Evolutionary conservation across 192 early-diverging fungal species (phyloP).

Genomic region (Coemansia sp.): DNA sequence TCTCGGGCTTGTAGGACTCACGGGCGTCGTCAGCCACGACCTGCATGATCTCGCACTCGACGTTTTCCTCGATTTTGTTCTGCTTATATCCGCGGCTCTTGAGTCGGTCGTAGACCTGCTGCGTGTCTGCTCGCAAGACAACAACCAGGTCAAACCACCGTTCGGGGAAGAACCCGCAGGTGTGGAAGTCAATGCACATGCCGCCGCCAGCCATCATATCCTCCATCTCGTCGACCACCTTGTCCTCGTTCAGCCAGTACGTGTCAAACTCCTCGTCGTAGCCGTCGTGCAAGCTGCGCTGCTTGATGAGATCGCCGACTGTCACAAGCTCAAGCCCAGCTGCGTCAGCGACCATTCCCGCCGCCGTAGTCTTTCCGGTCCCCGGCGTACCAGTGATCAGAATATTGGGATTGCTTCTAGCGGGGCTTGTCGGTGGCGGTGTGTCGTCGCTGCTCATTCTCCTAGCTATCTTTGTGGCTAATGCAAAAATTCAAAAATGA

Average conservation of each 20-base stretch:
- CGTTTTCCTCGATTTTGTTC: slow-evolving; percentile 91
- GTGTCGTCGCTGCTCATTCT: slow-evolving; percentile 23
- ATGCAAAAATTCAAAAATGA: background rate
- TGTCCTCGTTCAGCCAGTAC: slow-evolving; percentile 92
- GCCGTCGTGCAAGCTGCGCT: slow-evolving; percentile 83
- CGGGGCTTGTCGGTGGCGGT: slow-evolving; percentile 19
- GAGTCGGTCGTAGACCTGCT: slow-evolving; percentile 79
- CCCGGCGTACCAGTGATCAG: slow-evolving; percentile 87
- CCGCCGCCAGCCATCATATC: slow-evolving; percentile 77
- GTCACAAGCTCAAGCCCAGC: slow-evolving; percentile 79
- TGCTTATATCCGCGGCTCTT: slow-evolving; percentile 75
- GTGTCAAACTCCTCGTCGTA: slow-evolving; percentile 87
- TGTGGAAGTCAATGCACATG: slow-evolving; percentile 92
- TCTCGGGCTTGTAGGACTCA: slow-evolving; percentile 79
- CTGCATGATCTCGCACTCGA: slow-evolving; percentile 98
- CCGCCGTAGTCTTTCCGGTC: slow-evolving; percentile 80
- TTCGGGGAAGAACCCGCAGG: slow-evolving; percentile 96
- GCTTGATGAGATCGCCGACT: slow-evolving; percentile 87
- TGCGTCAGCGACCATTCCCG: slow-evolving; percentile 78
- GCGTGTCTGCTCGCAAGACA: slow-evolving; percentile 82
- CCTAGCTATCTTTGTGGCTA: background rate
- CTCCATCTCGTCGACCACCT: slow-evolving; percentile 94
- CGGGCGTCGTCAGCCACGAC: slow-evolving; percentile 88
- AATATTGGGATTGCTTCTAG: slow-evolving; percentile 68
- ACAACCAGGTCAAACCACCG: slow-evolving; percentile 97